Base-by-base conservation (phyloP, 768 basidiomycete species). In the Podaxis mareebaensis region DNA sequence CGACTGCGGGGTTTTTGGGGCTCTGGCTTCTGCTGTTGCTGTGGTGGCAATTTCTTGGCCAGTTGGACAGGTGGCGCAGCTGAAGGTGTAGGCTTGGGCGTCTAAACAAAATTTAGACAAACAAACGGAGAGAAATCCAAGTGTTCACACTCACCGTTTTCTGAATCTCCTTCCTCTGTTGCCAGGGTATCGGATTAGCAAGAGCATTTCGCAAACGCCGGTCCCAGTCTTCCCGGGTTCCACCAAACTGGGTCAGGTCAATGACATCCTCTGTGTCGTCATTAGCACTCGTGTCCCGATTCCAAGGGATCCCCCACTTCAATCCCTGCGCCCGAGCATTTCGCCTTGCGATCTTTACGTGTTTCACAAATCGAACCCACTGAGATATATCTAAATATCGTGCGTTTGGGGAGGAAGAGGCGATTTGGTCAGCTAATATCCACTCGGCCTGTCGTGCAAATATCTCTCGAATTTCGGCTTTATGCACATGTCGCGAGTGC, bases 371-470 rank as follows among this genome's bases (percentile, higher is more conserved):
- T 5, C 36, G 39, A 39, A 77, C 68, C 88, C 87, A 90, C 15
- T 75, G 68, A 0, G 64, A 54, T 4, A 85, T 65, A 58, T 87
- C 74, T 6, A 90, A 60, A 20, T 80, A 60, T 48, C 70, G 71
- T 17, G 65, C 59, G 3, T 67, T 58, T 17, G 65, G 60, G 26
- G 70, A 67, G 40, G 59, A 65, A 39, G 73, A 63, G 10, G 66
- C 75, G 38, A 79, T 68, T 63, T 82, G 83, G 55, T 86, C 78
- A 11, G 83, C 79, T 40, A 86, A 69, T 7, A 90, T 67, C 88
- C 88, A 90, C 39, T 81, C 81, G 0, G 81, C 79, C 8, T 89
- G 86, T 10, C 79, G 75, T 11, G 85, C 86, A 64, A 88, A 82
- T 1, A 78, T 63, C 11, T 78, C 77, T 39, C 76, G 69, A n/a